Percentiles rank a stretch among this genome's conserved stretches.
These are phyloP conservation scores for Ogataea philodendri DNA, from an alignment of 805 yeast genomes.

Conservation along the genomic window DNA sequence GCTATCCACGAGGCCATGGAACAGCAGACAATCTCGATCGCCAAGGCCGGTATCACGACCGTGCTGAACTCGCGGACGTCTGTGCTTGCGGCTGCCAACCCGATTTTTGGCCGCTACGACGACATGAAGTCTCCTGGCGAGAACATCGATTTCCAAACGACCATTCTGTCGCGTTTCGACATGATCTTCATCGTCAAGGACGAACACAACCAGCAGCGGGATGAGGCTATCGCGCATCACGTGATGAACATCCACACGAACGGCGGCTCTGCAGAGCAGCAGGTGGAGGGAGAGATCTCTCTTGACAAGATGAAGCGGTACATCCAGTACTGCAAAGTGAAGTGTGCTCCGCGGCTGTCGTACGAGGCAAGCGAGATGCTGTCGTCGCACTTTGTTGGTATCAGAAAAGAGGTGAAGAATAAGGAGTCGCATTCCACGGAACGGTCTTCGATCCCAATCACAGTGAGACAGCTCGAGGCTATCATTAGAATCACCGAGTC, in stretches of 20 bases:
- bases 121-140: slow-evolving; percentile 96
- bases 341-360: slow-evolving; percentile 90
- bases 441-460: slow-evolving; percentile 93
- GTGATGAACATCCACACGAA: slow-evolving; percentile 95
- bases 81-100: slow-evolving; percentile 97
- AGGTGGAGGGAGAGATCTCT: slow-evolving; percentile 79
- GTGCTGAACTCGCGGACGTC: slow-evolving; percentile 94
- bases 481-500: slow-evolving; percentile 94
- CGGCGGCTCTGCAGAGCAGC: slow-evolving; percentile 45
- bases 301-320: slow-evolving; percentile 88
- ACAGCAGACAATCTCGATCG: slow-evolving; percentile 97
- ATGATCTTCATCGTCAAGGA: slow-evolving; percentile 98
- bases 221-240: slow-evolving; percentile 87
- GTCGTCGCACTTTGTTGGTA: slow-evolving; percentile 88
- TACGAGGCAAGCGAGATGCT: slow-evolving; percentile 87
- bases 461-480: slow-evolving; percentile 96
- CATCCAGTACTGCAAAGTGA: slow-evolving; percentile 82
- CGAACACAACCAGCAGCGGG: slow-evolving; percentile 84
- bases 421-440: slow-evolving; percentile 81
- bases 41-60: slow-evolving; percentile 98
- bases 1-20: slow-evolving; percentile 99
- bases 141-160: slow-evolving; percentile 95
- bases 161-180: slow-evolving; percentile 95
- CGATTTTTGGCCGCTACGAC: slow-evolving; percentile 94
- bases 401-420: slow-evolving; percentile 76